Conservation (phyloP, 495 filamentous ascomycete species). For the Geopyxis carbonaria region DNA sequence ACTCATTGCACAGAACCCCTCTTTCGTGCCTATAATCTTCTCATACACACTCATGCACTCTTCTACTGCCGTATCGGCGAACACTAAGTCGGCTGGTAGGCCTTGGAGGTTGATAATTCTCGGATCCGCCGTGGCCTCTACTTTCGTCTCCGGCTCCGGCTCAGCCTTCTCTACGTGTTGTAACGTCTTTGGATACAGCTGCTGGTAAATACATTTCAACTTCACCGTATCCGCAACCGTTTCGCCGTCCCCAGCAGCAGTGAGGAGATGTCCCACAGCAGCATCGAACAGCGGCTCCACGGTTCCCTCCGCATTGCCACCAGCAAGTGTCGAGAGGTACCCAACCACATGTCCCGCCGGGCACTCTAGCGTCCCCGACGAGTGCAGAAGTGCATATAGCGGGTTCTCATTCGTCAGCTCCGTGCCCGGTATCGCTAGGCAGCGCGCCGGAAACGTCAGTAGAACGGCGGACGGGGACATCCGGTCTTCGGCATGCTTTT, state of each 20-base stretch:
- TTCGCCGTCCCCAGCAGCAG: not conserved
- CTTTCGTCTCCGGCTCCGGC: not conserved
- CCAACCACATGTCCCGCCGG: too few species aligned
- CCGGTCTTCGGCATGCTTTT: slow-evolving; percentile 16
- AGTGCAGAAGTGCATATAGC: slow-evolving; percentile 13
- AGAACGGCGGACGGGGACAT: slow-evolving; percentile 14
- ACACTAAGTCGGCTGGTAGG: slow-evolving; percentile 5
- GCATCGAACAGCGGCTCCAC: too few species aligned
- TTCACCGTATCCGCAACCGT: not conserved
- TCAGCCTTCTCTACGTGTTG: not conserved
- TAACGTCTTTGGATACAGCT: too few species aligned
- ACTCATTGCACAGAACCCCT: slow-evolving; percentile 15
- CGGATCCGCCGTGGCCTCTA: not conserved
- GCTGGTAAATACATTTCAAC: too few species aligned
- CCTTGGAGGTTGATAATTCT: slow-evolving; percentile 8
- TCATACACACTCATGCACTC: slow-evolving; percentile 11
- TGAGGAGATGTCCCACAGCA: not conserved
- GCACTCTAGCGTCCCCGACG: slow-evolving; percentile 16
- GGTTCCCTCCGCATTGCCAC: too few species aligned
- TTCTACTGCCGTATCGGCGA: slow-evolving; percentile 12
- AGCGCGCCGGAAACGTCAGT: slow-evolving; percentile 8
- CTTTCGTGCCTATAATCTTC: slow-evolving; percentile 9
- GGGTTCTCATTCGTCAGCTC: slow-evolving; percentile 2
- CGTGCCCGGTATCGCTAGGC: not conserved
- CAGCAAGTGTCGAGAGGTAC: too few species aligned